Conservation (phyloP, 2,329 filamentous ascomycete genomes). For the Xylaria sp. region DNA sequence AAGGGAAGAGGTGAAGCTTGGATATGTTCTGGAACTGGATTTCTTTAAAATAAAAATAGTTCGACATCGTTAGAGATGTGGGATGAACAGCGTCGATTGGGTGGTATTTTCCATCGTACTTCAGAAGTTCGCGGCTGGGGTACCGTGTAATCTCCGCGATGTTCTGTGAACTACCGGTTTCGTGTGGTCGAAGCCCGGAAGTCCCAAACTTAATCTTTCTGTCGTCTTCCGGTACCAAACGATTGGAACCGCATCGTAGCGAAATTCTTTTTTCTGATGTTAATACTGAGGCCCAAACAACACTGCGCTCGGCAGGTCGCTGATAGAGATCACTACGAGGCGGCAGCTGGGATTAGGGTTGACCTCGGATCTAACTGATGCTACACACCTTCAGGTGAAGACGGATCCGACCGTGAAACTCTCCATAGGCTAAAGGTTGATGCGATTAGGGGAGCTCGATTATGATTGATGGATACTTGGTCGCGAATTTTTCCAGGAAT, state of each 20-base stretch:
- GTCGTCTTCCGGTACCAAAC: background rate
- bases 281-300: background rate
- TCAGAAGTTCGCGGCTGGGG: background rate
- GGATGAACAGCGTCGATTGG: background rate
- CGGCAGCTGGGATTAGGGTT: background rate
- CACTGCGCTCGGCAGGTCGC: background rate
- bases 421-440: conserved; percentile 34
- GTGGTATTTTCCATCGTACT: background rate
- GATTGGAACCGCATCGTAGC: background rate
- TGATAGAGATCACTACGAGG: background rate
- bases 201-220: background rate
- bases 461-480: conserved; percentile 39
- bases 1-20: too few species aligned
- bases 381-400: conserved; percentile 2
- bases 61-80: background rate
- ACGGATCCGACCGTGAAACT: conserved; percentile 30
- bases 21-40: background rate
- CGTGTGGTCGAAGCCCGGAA: background rate
- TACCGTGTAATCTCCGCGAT: background rate
- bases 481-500: conserved; percentile 37
- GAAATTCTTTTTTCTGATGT: background rate
- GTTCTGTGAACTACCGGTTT: background rate
- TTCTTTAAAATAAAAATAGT: background rate
- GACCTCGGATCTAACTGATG: conserved; percentile 11
- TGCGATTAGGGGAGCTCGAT: conserved; percentile 16